Evolutionary conservation across 345 rosid genomes (phyloP).

Genomic region (Hibiscus trionum): DNA sequence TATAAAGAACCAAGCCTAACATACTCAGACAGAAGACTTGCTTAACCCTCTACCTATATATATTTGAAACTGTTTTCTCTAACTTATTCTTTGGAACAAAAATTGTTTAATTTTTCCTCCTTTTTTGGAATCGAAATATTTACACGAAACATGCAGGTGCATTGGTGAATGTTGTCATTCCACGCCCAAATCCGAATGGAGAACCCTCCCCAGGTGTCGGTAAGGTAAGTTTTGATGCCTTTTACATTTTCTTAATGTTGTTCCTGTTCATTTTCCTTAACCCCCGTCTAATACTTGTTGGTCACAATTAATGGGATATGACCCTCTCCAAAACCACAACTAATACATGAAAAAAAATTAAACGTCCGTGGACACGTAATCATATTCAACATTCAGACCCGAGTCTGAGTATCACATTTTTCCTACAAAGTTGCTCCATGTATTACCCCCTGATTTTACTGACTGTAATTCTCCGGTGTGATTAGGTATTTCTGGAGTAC

Average conservation of each 20-base stretch:
- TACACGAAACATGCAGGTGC: slow-evolving; percentile 59
- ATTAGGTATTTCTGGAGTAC: slow-evolving; percentile 88
- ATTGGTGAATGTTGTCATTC: slow-evolving; percentile 70
- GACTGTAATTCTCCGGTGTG: not conserved
- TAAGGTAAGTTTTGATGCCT: slow-evolving; percentile 38
- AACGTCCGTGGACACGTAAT: too few relatives aligned
- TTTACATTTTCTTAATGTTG: not conserved
- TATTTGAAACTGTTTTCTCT: slow-evolving; percentile 18
- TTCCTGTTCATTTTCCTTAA: not conserved
- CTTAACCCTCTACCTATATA: slow-evolving; percentile 42
- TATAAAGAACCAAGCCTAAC: slow-evolving; percentile 60
- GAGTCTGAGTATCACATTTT: too few relatives aligned
- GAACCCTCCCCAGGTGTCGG: slow-evolving; percentile 59
- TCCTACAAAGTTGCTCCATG: too few relatives aligned
- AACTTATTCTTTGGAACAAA: not conserved
- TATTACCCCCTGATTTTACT: not conserved
- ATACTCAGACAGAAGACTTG: slow-evolving; percentile 75
- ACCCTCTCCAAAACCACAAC: too few relatives aligned
- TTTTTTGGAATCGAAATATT: slow-evolving; percentile 33
- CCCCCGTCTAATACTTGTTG: not conserved
- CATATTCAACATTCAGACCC: too few relatives aligned
- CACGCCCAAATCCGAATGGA: slow-evolving; percentile 64
- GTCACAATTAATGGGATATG: not conserved
- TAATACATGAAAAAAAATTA: too few relatives aligned
- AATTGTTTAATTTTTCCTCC: not conserved